A percentile compares a stretch with the other conserved stretches of the same genome.
Evolutionary conservation across 495 filamentous ascomycete species (phyloP).

Genomic region (Tetracladium setigerum): DNA sequence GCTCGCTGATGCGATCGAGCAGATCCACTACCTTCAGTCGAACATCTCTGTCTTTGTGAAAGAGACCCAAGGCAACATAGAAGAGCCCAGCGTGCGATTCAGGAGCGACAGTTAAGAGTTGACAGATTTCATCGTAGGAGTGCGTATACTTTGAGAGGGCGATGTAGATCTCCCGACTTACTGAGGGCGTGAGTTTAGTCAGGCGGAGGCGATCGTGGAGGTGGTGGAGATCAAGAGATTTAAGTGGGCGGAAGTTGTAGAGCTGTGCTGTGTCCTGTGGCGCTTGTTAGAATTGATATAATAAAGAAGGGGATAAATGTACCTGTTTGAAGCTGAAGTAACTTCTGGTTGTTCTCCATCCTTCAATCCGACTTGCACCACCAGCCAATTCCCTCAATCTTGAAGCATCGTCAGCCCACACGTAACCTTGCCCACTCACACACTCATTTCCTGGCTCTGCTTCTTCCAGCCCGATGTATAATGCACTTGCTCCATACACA

Average conservation of each 20-base stretch:
- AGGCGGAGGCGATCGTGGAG: conserved; percentile 85
- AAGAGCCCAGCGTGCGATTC: conserved; percentile 87
- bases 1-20: conserved; percentile 71
- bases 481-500: conserved; percentile 82
- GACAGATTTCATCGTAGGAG: conserved; percentile 81
- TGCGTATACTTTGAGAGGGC: conserved; percentile 68
- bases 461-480: conserved; percentile 78
- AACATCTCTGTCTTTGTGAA: conserved; percentile 78
- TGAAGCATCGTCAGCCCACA: conserved; percentile 79
- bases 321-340: conserved; percentile 94
- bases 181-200: conserved; percentile 61
- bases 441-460: conserved; percentile 49
- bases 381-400: conserved; percentile 80
- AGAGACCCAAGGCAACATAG: conserved; percentile 86
- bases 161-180: conserved; percentile 72
- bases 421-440: conserved; percentile 80
- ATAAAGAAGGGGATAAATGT: conserved; percentile 1
- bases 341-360: conserved; percentile 88
- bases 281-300: neutral
- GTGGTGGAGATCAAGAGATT: conserved; percentile 78
- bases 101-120: conserved; percentile 78
- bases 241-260: conserved; percentile 65
- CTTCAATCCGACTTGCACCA: conserved; percentile 86
- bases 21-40: conserved; percentile 70
- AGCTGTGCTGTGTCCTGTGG: conserved; percentile 53